Evolutionary conservation across 2,329 filamentous ascomycete genomes (phyloP).

Genomic region (Trichoderma sp.): DNA sequence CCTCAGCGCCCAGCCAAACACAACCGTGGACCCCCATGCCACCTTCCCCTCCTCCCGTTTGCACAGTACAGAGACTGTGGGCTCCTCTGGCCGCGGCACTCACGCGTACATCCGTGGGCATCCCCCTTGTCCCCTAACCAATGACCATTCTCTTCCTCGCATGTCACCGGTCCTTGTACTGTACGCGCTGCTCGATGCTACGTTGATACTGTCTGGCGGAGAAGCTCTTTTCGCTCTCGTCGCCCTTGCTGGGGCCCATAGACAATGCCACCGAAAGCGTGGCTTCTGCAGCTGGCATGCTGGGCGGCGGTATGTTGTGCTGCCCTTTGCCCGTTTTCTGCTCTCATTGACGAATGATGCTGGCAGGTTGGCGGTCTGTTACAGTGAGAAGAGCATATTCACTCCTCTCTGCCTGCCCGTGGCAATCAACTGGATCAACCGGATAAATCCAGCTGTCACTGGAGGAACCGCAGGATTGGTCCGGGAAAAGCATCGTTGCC

Average conservation of each 20-base stretch:
- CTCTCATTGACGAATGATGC: not conserved
- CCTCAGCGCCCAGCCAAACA: slow-evolving; percentile 3
- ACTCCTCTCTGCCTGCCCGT: not conserved
- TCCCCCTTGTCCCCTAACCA: not conserved
- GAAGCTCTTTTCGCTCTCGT: not conserved
- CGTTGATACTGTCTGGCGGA: not conserved
- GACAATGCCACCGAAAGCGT: not conserved
- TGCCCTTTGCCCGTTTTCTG: not conserved
- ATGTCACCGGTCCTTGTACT: not conserved
- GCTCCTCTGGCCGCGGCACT: not conserved
- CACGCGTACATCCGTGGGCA: slow-evolving; percentile 1
- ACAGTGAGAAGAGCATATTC: not conserved
- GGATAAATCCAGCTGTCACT: not conserved
- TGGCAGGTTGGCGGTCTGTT: not conserved
- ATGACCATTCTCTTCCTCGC: not conserved
- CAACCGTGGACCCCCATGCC: not conserved
- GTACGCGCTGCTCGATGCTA: not conserved
- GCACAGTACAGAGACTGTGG: slow-evolving; percentile 6
- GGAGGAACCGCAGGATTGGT: not conserved
- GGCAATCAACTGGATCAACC: too few species aligned
- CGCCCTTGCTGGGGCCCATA: not conserved
- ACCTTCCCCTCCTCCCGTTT: not conserved
- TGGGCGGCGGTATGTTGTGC: slow-evolving; percentile 1
- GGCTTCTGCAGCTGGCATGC: not conserved
- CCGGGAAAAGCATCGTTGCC: not conserved